Evolutionary conservation across 352 stramenopile genomes (phyloP).

Genomic region (Globisporangium spiculum): DNA sequence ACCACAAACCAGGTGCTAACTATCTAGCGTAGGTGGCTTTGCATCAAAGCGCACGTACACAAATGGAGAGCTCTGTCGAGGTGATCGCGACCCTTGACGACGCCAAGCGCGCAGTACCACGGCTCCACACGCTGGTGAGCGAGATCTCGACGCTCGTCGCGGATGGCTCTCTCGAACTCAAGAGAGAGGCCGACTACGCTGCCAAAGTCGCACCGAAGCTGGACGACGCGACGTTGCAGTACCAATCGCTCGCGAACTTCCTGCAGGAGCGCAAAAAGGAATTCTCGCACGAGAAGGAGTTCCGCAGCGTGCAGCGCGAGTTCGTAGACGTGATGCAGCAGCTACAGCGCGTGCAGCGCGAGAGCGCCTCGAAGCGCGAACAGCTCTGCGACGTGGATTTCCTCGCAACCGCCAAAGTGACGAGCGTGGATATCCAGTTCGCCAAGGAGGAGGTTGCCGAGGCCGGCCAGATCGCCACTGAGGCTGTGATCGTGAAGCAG

Average conservation of each 20-base stretch:
- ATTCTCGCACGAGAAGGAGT: constrained; percentile 40
- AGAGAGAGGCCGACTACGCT: constrained; percentile 56
- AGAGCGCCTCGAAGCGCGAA: constrained; percentile 50
- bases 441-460: constrained; percentile 77
- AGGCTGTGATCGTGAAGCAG: constrained; percentile 65
- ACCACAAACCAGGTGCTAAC: not conserved
- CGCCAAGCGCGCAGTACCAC: constrained; percentile 31
- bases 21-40: no score
- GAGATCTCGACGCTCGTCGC: constrained; percentile 35
- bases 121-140: constrained; percentile 33
- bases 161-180: constrained; percentile 29
- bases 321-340: constrained; percentile 72
- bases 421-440: constrained; percentile 63
- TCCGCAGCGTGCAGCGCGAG: constrained; percentile 49
- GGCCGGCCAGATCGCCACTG: constrained; percentile 53
- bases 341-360: constrained; percentile 60
- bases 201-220: constrained; percentile 42
- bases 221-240: constrained; percentile 53
- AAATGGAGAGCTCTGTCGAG: constrained; percentile 9
- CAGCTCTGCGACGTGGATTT: constrained; percentile 73
- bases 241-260: constrained; percentile 59
- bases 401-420: constrained; percentile 47
- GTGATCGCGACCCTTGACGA: constrained; percentile 46
- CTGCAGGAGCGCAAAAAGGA: constrained; percentile 61
- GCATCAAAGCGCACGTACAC: not conserved